A percentile compares a stretch with the other conserved stretches of the same genome.
phyloP scores from a whole-genome alignment of 345 rosid species.

The Punica granatum region DNA sequence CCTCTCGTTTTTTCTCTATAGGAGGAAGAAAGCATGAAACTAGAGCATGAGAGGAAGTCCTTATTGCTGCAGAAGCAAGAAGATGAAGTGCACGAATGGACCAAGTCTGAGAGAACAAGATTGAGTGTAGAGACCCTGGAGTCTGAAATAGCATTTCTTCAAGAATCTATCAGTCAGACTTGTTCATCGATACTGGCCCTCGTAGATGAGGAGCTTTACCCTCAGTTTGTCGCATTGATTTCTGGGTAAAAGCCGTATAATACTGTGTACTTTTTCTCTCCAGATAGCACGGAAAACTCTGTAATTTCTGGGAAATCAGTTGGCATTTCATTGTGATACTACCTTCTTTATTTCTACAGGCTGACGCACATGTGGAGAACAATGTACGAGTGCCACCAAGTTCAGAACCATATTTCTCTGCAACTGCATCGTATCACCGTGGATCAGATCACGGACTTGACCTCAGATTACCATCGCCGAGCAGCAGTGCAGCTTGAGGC shows the following conservation, averaged over 20 bases:
- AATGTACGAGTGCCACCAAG: slow-evolving; percentile 74
- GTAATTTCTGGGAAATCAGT: slow-evolving; percentile 1
- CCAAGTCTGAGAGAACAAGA: slow-evolving; percentile 57
- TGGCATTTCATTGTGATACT: background rate
- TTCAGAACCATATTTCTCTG: slow-evolving; percentile 64
- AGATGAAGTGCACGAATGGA: slow-evolving; percentile 46
- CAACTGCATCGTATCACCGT: slow-evolving; percentile 54
- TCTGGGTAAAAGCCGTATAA: slow-evolving; percentile 53
- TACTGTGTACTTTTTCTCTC: background rate
- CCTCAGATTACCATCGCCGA: slow-evolving; percentile 59
- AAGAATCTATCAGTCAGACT: slow-evolving; percentile 47
- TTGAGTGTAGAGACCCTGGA: slow-evolving; percentile 51
- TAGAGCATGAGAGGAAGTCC: slow-evolving; percentile 66
- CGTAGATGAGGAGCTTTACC: slow-evolving; percentile 74
- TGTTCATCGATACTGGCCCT: slow-evolving; percentile 43
- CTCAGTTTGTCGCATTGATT: slow-evolving; percentile 67
- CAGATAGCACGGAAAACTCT: no score
- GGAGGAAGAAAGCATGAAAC: slow-evolving; percentile 72
- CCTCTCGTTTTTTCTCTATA: slow-evolving; percentile 15
- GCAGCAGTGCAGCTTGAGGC: slow-evolving; percentile 74
- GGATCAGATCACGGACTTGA: slow-evolving; percentile 33
- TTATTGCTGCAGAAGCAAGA: slow-evolving; percentile 56
- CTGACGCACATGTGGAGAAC: slow-evolving; percentile 63
- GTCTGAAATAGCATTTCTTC: slow-evolving; percentile 38
- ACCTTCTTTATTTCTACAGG: slow-evolving; percentile 20